Conservation (phyloP, 805 yeast species). For the Candida succiphila region DNA sequence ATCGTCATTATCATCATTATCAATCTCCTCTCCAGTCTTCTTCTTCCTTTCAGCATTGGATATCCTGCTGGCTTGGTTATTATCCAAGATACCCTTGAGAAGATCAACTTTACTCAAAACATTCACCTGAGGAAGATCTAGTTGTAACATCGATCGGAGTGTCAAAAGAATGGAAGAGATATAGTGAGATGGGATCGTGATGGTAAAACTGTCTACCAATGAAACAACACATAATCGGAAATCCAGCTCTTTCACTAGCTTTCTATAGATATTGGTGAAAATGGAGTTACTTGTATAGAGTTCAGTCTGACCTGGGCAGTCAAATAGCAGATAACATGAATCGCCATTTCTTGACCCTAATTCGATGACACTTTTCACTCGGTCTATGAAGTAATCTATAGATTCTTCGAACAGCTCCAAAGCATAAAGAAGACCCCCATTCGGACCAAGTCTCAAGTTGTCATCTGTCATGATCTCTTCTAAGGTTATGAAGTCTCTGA, state of each 20-base stretch:
- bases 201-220: constrained; percentile 70
- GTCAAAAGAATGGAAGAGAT: constrained; percentile 73
- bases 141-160: constrained; percentile 83
- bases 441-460: constrained; percentile 41
- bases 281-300: constrained; percentile 85
- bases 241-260: constrained; percentile 51
- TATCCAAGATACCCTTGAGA: constrained; percentile 40
- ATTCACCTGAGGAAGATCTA: constrained; percentile 88
- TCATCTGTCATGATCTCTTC: constrained; percentile 53
- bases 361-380: constrained; percentile 44
- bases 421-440: constrained; percentile 88
- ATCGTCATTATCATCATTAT: constrained; percentile 4
- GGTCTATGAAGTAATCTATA: constrained; percentile 47
- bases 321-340: constrained; percentile 63
- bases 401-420: constrained; percentile 55
- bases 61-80: constrained; percentile 10
- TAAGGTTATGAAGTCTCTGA: constrained; percentile 43
- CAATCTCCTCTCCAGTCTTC: constrained; percentile 8
- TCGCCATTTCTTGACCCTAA: constrained; percentile 29
- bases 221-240: constrained; percentile 79
- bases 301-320: constrained; percentile 96
- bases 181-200: constrained; percentile 84
- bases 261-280: constrained; percentile 54
- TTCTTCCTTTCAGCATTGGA: constrained; percentile 8
- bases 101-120: constrained; percentile 88